Conservation (phyloP, 2,329 filamentous ascomycete genomes). For the Talaromyces atroroseus region DNA sequence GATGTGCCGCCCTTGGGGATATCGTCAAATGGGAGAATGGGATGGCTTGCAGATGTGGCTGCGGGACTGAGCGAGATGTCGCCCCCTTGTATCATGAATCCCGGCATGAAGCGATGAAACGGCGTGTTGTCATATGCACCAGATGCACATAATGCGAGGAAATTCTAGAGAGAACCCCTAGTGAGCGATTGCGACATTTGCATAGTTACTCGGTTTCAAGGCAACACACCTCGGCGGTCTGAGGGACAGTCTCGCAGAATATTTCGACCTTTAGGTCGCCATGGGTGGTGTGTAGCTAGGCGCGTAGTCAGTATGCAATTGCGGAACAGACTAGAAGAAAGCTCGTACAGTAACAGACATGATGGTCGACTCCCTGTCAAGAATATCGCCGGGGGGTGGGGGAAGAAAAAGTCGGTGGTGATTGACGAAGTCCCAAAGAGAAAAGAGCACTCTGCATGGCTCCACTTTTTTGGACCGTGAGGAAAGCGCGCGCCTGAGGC, state of each 20-base stretch:
- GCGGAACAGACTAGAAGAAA: background rate
- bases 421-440: background rate
- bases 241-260: constrained; percentile 91
- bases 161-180: constrained; percentile 44
- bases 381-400: no score
- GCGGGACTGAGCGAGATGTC: constrained; percentile 44
- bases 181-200: background rate
- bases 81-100: constrained; percentile 61
- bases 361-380: background rate
- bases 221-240: constrained; percentile 69
- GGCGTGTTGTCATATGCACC: constrained; percentile 56
- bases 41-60: constrained; percentile 38
- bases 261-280: constrained; percentile 93
- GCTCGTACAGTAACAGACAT: background rate
- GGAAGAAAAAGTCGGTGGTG: no score
- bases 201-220: background rate
- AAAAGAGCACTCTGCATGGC: constrained; percentile 1
- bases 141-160: constrained; percentile 60
- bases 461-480: background rate
- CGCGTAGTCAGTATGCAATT: background rate
- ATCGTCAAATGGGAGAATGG: constrained; percentile 36
- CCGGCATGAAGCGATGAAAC: constrained; percentile 58
- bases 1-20: constrained; percentile 54
- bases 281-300: constrained; percentile 70
- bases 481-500: background rate